Conservation (phyloP, 495 filamentous ascomycete genomes). For the Podospora anserina region DNA sequence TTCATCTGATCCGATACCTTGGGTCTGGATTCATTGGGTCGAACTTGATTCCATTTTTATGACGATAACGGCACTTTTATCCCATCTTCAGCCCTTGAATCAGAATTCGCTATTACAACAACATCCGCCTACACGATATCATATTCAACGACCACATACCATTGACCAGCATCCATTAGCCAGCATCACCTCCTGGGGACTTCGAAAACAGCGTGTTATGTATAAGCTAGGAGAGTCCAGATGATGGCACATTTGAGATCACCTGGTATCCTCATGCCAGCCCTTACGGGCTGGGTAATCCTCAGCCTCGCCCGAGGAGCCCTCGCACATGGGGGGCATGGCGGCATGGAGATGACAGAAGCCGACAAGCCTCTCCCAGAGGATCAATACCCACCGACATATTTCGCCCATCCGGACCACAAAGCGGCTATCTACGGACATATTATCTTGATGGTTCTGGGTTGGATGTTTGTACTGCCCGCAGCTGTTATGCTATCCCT, state of each 20-base stretch:
- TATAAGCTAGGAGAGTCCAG: background rate
- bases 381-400: slow-evolving; percentile 55
- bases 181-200: too few species aligned
- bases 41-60: background rate
- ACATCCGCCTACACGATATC: too few species aligned
- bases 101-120: background rate
- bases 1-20: background rate
- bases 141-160: too few species aligned
- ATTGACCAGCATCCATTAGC: too few species aligned
- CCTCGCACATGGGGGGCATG: slow-evolving; percentile 42
- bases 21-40: background rate
- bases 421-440: slow-evolving; percentile 69
- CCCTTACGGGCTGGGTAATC: background rate
- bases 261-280: slow-evolving; percentile 4
- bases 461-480: slow-evolving; percentile 83
- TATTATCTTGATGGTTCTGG: slow-evolving; percentile 72
- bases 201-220: background rate
- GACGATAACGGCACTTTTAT: background rate
- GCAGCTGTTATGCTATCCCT: slow-evolving; percentile 86
- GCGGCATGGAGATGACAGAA: slow-evolving; percentile 44
- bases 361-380: slow-evolving; percentile 41
- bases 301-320: slow-evolving; percentile 39
- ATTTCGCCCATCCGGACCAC: slow-evolving; percentile 70
- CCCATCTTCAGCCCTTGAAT: background rate
- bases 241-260: slow-evolving; percentile 25